phyloP scores from a whole-genome alignment of 2,329 filamentous ascomycete species.

The Xylariaceae sp. region DNA sequence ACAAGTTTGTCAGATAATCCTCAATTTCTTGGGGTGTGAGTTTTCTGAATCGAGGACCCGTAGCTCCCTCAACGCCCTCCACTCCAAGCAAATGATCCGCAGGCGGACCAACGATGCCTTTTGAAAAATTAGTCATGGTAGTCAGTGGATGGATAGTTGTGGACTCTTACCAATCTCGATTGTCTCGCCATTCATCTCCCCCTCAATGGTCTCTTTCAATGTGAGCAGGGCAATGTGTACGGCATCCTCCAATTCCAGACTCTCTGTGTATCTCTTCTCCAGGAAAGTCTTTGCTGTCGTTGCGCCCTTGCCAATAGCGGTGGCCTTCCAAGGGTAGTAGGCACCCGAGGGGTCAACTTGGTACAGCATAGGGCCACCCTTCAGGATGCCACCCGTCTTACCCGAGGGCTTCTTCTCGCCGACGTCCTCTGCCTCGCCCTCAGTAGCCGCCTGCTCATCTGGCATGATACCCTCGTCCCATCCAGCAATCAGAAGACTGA shows the following conservation, averaged over 20 bases:
- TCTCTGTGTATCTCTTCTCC: slow-evolving; percentile 98
- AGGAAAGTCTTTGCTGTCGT: slow-evolving; percentile 98
- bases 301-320: slow-evolving; percentile 96
- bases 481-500: slow-evolving; percentile 89
- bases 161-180: slow-evolving; percentile 82
- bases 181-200: slow-evolving; percentile 98
- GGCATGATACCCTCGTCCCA: slow-evolving; percentile 97
- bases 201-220: slow-evolving; percentile 98
- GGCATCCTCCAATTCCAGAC: slow-evolving; percentile 93
- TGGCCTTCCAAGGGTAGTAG: slow-evolving; percentile 99
- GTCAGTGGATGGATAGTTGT: not conserved
- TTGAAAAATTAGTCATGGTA: slow-evolving; percentile 23
- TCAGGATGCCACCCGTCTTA: slow-evolving; percentile 93
- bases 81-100: slow-evolving; percentile 90
- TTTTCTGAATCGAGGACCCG: slow-evolving; percentile 87
- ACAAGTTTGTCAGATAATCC: slow-evolving; percentile 98
- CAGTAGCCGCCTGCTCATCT: slow-evolving; percentile 64
- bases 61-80: slow-evolving; percentile 80
- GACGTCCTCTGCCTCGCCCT: slow-evolving; percentile 46
- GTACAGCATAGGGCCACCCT: slow-evolving; percentile 95
- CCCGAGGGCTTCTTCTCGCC: slow-evolving; percentile 64
- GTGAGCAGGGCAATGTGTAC: slow-evolving; percentile 97
- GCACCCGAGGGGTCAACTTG: slow-evolving; percentile 98
- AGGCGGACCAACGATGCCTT: slow-evolving; percentile 91
- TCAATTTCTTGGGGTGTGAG: slow-evolving; percentile 97